These are phyloP conservation scores for Ramaria sp. DNA, from an alignment of 768 basidiomycete species.

Conservation along the genomic window DNA sequence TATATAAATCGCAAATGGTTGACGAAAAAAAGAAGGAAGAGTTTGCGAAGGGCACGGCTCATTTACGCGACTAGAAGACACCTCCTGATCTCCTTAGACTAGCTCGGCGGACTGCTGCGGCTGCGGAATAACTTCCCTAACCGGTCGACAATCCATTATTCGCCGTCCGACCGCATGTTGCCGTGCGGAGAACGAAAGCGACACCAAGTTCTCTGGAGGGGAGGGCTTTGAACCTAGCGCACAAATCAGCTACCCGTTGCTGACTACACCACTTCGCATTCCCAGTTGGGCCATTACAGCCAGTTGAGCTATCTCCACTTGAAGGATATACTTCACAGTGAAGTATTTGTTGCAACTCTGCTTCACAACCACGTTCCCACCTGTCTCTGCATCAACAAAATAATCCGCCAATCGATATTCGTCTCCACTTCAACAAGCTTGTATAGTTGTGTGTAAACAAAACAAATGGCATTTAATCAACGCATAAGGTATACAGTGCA, in stretches of 20 bases:
- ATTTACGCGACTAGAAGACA: conserved; percentile 13
- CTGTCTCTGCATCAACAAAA: no score
- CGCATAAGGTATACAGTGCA: neutral
- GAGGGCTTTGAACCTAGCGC: conserved; percentile 15
- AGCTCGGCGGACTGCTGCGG: conserved; percentile 11
- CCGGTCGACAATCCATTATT: conserved; percentile 10
- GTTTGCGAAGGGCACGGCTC: conserved; percentile 13
- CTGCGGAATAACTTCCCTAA: conserved; percentile 16
- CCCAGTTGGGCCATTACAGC: conserved; percentile 12
- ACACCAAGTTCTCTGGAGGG: conserved; percentile 15
- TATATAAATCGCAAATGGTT: no score
- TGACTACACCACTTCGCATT: conserved; percentile 10
- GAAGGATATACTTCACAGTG: neutral
- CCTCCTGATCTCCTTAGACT: conserved; percentile 15
- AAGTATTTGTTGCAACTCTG: neutral
- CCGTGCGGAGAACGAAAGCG: conserved; percentile 10
- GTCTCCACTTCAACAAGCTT: no score
- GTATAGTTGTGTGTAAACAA: neutral
- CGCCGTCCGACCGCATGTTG: conserved; percentile 10
- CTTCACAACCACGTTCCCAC: neutral
- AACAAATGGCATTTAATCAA: neutral
- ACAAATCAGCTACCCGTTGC: conserved; percentile 10
- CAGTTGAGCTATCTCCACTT: neutral
- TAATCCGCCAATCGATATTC: no score
- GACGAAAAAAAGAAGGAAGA: conserved; percentile 4